Evolutionary conservation across 2,329 filamentous ascomycete species (phyloP).

Genomic region (Uncinocarpus reesii): DNA sequence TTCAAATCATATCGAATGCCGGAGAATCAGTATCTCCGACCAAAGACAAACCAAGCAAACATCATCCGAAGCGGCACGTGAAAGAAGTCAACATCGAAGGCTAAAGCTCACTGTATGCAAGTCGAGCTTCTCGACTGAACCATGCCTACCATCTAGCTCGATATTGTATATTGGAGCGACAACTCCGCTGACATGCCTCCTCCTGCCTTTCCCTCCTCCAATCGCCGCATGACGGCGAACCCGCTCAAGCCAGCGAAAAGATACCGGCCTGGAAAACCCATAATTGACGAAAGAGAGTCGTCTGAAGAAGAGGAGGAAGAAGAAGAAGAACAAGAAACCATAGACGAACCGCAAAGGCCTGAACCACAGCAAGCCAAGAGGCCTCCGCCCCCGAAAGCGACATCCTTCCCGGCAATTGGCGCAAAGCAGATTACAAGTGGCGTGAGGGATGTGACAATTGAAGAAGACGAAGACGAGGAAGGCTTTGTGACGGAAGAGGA

Average conservation of each 20-base stretch:
- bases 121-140: too few species aligned
- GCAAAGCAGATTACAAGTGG: constrained; percentile 27
- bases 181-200: constrained; percentile 20
- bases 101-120: too few species aligned
- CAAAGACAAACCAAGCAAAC: background rate
- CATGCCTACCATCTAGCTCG: too few species aligned
- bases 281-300: constrained; percentile 39
- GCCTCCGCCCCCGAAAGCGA: constrained; percentile 38
- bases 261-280: constrained; percentile 73
- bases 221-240: constrained; percentile 79
- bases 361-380: constrained; percentile 29
- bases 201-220: constrained; percentile 34
- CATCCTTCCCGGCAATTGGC: constrained; percentile 28
- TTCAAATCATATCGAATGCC: too few species aligned
- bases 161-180: too few species aligned
- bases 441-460: constrained; percentile 28
- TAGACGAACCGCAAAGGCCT: background rate
- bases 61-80: background rate
- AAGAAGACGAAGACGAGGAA: constrained; percentile 43
- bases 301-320: constrained; percentile 48
- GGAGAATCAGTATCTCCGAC: too few species aligned
- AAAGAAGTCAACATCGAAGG: too few species aligned
- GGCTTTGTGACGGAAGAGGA: constrained; percentile 51
- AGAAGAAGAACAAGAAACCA: constrained; percentile 17
- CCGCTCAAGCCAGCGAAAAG: constrained; percentile 62